phyloP scores from a whole-genome alignment of 225 moss, liverwort and hornwort species.

The Climacium dendroides region DNA sequence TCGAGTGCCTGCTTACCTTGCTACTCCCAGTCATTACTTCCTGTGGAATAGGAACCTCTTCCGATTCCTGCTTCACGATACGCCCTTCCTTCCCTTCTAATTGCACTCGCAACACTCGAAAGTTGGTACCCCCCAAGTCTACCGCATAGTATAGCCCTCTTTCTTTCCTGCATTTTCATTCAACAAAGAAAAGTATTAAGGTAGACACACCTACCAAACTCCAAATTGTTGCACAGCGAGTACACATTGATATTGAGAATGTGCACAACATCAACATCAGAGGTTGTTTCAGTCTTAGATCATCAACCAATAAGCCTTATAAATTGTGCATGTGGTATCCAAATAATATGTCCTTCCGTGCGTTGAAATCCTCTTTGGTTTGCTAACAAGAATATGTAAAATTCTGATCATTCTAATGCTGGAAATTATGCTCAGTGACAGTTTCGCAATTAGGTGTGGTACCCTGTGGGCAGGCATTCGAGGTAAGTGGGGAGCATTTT shows the following conservation, averaged over 20 bases:
- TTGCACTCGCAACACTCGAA: constrained; percentile 70
- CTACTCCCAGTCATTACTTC: constrained; percentile 57
- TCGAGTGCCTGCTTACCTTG: constrained; percentile 23
- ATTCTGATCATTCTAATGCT: neutral
- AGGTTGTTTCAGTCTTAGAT: neutral
- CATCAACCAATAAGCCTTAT: neutral
- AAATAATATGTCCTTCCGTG: neutral
- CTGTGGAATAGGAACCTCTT: constrained; percentile 55
- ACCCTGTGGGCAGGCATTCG: constrained; percentile 17
- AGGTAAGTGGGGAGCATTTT: constrained; percentile 21
- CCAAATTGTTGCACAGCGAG: neutral
- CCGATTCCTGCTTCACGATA: constrained; percentile 55
- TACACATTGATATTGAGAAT: neutral
- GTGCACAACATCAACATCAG: neutral
- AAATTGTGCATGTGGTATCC: neutral
- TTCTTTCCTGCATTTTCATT: constrained; percentile 39
- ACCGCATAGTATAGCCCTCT: constrained; percentile 61
- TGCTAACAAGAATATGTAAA: neutral
- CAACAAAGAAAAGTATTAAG: neutral
- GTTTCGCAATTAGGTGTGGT: neutral
- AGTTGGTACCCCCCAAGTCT: constrained; percentile 75
- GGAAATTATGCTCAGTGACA: neutral
- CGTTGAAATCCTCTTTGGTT: neutral
- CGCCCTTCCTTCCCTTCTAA: constrained; percentile 61
- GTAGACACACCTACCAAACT: neutral